Evolutionary conservation across 768 basidiomycete genomes (phyloP), one percentile per base, ranked within the genome.

Genomic region (Agrocybe pediades): DNA sequence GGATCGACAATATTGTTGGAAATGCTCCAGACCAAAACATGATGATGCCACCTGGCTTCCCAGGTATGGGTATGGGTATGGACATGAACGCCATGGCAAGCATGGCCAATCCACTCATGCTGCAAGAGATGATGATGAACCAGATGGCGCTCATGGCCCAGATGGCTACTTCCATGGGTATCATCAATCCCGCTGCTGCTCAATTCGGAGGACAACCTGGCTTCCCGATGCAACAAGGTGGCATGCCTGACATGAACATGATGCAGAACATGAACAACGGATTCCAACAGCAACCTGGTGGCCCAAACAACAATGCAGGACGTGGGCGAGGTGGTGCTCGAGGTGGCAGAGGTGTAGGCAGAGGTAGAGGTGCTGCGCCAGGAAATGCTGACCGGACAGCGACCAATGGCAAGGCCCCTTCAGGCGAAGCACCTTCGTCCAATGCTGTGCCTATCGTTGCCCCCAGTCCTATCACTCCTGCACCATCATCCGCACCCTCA

Each of bases 71-170:
- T 39, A 81, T 88, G 81, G 85, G 92, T 65, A 86, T 88, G 82
- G 78, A 74, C 51, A 74, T 78, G 7, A 75, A 85, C 74, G 78
- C 71, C 41, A 76, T 67, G 23, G 66, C 76, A 30, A 75, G 71
- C 52, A 82, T 82, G 74, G 71, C 79, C 42, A 91, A 86, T 61
- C 86, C 88, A 36, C 59, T 90, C 55, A 71, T 88, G 70, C 70
- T 95, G 60, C 93, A 94, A 69, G 92, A 92, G 66, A 87, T 95
- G 81, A 86, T 95, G 84, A 86, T 90, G 82, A 90, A 82, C 68
- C 88, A 94, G 67, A 92, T 92, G 89, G 88, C 91, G 23, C 78
- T 95, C 64, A 95, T 95, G 94, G 85, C 89, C 51, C 92, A 95
- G 72, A 90, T 96, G 86, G 90, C 90, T 39, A 79, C 85, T 25